Percentiles rank a stretch among this genome's conserved stretches.
phyloP scores from a whole-genome alignment of 495 filamentous ascomycete species.

The Baudoinia panamericana region DNA sequence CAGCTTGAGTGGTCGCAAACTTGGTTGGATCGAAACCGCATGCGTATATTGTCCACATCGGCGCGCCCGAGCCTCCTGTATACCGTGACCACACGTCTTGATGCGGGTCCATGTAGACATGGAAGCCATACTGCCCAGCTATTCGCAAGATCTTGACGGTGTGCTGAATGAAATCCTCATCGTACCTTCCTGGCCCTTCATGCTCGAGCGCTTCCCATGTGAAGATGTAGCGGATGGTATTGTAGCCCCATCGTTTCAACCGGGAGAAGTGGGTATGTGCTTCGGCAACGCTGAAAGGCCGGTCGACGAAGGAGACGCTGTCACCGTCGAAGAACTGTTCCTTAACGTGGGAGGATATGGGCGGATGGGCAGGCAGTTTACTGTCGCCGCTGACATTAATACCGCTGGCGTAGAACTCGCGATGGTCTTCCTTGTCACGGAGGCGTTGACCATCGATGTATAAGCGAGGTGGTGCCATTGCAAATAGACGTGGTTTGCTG shows the following conservation, averaged over 20 bases:
- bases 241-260: constrained; percentile 80
- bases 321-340: constrained; percentile 88
- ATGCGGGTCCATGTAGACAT: constrained; percentile 94
- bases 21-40: constrained; percentile 73
- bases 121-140: constrained; percentile 84
- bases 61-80: constrained; percentile 86
- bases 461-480: constrained; percentile 38
- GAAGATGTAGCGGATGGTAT: constrained; percentile 89
- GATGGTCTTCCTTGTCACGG: constrained; percentile 51
- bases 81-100: constrained; percentile 97
- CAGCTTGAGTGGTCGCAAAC: constrained; percentile 79
- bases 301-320: constrained; percentile 73
- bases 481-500: not conserved
- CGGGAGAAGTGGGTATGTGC: constrained; percentile 80
- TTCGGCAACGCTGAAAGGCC: constrained; percentile 71
- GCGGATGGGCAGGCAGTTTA: constrained; percentile 60
- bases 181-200: constrained; percentile 82
- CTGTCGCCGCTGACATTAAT: constrained; percentile 58
- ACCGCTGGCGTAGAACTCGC: constrained; percentile 55
- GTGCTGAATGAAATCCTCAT: constrained; percentile 84
- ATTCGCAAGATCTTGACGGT: constrained; percentile 73
- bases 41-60: constrained; percentile 95
- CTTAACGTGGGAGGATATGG: constrained; percentile 64
- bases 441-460: constrained; percentile 74
- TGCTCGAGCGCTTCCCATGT: constrained; percentile 99